Conservation (phyloP, 768 basidiomycete genomes). For the Peribolospora baueri region DNA sequence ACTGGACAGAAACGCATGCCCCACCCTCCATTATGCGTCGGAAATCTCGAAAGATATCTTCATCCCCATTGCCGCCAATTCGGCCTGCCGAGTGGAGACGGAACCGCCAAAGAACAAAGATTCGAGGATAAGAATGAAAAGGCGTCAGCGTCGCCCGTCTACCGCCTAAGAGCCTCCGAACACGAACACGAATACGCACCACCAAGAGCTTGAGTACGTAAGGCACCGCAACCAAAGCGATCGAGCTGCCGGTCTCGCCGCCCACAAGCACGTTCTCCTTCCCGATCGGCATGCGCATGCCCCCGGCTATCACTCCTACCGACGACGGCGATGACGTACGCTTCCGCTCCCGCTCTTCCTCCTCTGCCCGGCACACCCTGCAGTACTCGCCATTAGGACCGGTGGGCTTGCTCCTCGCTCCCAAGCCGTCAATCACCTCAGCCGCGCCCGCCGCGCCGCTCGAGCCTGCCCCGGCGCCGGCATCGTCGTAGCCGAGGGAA, state of each 20-base stretch:
- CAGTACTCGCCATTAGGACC: slow-evolving; percentile 84
- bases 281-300: slow-evolving; percentile 41
- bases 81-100: slow-evolving; percentile 23
- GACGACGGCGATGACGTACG: slow-evolving; percentile 23
- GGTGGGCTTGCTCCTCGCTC: slow-evolving; percentile 21
- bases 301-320: slow-evolving; percentile 12
- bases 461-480: slow-evolving; percentile 24
- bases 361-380: slow-evolving; percentile 57
- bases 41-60: slow-evolving; percentile 53
- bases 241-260: slow-evolving; percentile 44
- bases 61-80: slow-evolving; percentile 97
- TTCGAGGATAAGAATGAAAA: not conserved
- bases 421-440: slow-evolving; percentile 35
- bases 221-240: slow-evolving; percentile 87
- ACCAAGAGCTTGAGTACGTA: slow-evolving; percentile 86
- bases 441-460: not conserved
- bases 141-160: not conserved
- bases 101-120: slow-evolving; percentile 9
- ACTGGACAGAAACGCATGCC: too few species aligned
- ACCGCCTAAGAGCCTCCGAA: not conserved
- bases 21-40: too few species aligned
- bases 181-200: slow-evolving; percentile 15
- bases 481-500: slow-evolving; percentile 83
- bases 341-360: slow-evolving; percentile 34
- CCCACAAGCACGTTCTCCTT: slow-evolving; percentile 35